Conservation (phyloP, 1,284 basidiomycete genomes). For the Lentinus polychrous region DNA sequence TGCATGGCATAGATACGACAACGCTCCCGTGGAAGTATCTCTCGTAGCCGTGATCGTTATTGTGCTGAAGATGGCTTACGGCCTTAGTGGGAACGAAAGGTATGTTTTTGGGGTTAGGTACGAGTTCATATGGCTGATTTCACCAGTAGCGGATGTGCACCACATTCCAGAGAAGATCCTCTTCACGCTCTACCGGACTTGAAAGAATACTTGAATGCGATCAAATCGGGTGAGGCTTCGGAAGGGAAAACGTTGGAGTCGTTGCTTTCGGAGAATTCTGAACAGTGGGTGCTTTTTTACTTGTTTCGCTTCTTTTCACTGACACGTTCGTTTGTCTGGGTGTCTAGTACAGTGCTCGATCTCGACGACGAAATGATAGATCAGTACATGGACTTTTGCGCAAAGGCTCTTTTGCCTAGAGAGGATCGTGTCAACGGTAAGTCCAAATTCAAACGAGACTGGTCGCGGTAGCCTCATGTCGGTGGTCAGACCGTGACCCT, state of each 20-base stretch:
- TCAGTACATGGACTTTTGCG: constrained; percentile 62
- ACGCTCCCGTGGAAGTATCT: constrained; percentile 70
- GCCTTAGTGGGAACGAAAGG: constrained; percentile 60
- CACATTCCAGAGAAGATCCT: constrained; percentile 45
- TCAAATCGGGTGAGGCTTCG: constrained; percentile 35
- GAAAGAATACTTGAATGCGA: constrained; percentile 42
- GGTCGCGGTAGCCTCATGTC: neutral
- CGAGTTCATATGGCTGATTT: neutral
- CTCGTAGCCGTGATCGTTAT: constrained; percentile 62
- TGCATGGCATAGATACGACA: constrained; percentile 46
- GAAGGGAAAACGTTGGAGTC: constrained; percentile 26
- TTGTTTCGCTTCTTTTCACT: neutral
- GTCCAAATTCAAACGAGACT: neutral
- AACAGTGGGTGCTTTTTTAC: constrained; percentile 20
- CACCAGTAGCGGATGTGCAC: constrained; percentile 29
- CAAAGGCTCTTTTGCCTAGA: constrained; percentile 41
- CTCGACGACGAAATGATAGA: constrained; percentile 51
- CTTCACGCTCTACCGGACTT: constrained; percentile 56
- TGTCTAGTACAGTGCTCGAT: constrained; percentile 46
- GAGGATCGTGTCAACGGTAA: constrained; percentile 15
- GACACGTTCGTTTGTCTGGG: neutral
- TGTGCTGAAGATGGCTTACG: constrained; percentile 78
- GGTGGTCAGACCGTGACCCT: constrained; percentile 17
- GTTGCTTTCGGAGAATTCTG: constrained; percentile 11
- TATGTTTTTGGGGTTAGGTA: neutral